Conservation (phyloP, 805 yeast genomes). For the Wickerhamiella musiphila region DNA sequence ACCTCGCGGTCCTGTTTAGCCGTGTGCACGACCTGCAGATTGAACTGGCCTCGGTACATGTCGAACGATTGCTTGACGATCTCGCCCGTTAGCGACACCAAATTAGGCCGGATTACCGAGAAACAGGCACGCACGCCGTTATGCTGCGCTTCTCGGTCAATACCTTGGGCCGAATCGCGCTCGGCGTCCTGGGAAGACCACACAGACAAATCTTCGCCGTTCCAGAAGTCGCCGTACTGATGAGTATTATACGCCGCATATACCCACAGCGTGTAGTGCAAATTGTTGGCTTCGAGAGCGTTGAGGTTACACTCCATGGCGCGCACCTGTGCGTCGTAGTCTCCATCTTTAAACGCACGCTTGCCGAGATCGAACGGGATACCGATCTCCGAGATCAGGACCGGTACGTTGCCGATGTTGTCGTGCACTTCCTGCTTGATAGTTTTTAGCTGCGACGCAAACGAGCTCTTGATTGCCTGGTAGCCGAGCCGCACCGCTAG, state of each 20-base stretch:
- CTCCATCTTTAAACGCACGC: slow-evolving; percentile 46
- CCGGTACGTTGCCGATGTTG: slow-evolving; percentile 53
- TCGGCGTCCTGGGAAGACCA: slow-evolving; percentile 34
- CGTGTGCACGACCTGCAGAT: slow-evolving; percentile 33
- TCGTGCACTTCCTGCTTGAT: slow-evolving; percentile 47
- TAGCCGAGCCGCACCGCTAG: slow-evolving; percentile 61
- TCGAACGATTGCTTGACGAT: slow-evolving; percentile 43
- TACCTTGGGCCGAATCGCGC: slow-evolving; percentile 1
- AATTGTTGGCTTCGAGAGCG: slow-evolving; percentile 58
- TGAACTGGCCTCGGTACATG: slow-evolving; percentile 29
- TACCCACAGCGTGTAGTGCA: slow-evolving; percentile 76
- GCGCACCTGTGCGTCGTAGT: slow-evolving; percentile 53
- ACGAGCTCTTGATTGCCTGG: slow-evolving; percentile 47
- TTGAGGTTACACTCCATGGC: slow-evolving; percentile 71
- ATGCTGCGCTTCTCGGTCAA: slow-evolving; percentile 3
- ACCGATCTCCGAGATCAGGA: slow-evolving; percentile 84
- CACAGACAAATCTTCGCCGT: slow-evolving; percentile 81
- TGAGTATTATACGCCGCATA: slow-evolving; percentile 61
- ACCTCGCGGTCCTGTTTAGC: slow-evolving; percentile 4
- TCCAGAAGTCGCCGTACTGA: slow-evolving; percentile 83
- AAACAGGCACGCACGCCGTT: slow-evolving; percentile 56
- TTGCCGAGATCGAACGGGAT: slow-evolving; percentile 96
- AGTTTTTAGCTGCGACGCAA: slow-evolving; percentile 48
- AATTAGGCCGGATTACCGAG: slow-evolving; percentile 66
- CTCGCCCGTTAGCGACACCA: slow-evolving; percentile 44